Conservation (phyloP, 2,329 filamentous ascomycete species). For the Leptographium galeiforme region DNA sequence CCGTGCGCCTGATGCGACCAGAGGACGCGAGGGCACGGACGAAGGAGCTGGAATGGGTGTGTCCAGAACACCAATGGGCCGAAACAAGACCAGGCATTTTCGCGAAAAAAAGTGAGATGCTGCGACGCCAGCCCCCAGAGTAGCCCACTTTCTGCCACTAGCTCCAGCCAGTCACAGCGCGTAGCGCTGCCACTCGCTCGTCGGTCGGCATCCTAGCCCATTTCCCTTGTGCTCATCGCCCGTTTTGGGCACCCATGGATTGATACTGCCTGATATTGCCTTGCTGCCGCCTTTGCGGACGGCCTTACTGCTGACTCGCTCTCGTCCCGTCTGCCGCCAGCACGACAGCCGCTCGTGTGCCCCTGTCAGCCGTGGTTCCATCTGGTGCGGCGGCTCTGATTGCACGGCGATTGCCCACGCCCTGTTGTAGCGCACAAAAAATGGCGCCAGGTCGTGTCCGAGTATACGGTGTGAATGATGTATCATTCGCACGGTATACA, state of each 20-base stretch:
- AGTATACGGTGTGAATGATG: not conserved
- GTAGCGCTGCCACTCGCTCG: not conserved
- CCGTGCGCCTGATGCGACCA: not conserved
- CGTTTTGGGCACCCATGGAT: not conserved
- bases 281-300: too few species aligned
- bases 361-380: too few species aligned
- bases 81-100: not conserved
- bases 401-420: not conserved
- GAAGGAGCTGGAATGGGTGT: not conserved
- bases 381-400: too few species aligned
- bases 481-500: not conserved
- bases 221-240: not conserved
- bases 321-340: not conserved
- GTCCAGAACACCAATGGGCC: not conserved
- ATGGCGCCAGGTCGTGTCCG: not conserved
- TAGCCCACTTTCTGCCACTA: not conserved
- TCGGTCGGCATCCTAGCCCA: not conserved
- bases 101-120: not conserved
- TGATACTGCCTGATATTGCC: too few species aligned
- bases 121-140: not conserved
- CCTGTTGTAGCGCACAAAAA: not conserved
- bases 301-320: not conserved
- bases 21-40: not conserved
- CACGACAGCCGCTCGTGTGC: too few species aligned
- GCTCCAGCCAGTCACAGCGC: constrained; percentile 1